Conservation (phyloP, 75 land plant genomes). For the Isoetes taiwanensis region DNA sequence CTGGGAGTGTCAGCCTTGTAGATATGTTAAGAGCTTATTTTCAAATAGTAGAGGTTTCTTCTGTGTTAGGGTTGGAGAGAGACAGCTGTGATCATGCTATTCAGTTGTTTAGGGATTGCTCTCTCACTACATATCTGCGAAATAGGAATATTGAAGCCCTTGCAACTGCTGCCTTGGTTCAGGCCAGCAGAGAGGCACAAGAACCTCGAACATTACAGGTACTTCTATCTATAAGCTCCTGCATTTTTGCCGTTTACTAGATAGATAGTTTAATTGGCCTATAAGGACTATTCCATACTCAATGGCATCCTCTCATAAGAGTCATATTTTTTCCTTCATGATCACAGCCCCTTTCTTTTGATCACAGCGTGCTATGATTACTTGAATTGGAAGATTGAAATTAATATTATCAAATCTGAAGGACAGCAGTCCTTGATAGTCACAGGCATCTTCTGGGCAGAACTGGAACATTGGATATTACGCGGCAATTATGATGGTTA, state of each 20-base stretch:
- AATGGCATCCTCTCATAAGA: neutral
- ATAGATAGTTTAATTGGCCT: too few species aligned
- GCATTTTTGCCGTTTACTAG: neutral
- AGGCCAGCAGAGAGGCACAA: slow-evolving; percentile 78
- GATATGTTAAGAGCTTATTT: slow-evolving; percentile 72
- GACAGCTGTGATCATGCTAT: slow-evolving; percentile 72
- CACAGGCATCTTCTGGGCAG: too few species aligned
- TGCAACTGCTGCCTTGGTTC: slow-evolving; percentile 80
- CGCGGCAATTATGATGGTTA: too few species aligned
- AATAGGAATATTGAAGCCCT: slow-evolving; percentile 79
- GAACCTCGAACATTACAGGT: slow-evolving; percentile 86
- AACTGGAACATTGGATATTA: too few species aligned
- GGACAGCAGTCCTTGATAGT: too few species aligned
- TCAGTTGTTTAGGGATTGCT: slow-evolving; percentile 74
- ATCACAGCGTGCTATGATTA: neutral
- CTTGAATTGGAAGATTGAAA: neutral
- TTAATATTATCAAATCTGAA: too few species aligned
- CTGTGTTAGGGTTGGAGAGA: slow-evolving; percentile 49
- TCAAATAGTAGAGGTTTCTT: slow-evolving; percentile 76
- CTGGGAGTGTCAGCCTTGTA: slow-evolving; percentile 24
- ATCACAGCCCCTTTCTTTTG: neutral
- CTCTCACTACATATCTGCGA: slow-evolving; percentile 54
- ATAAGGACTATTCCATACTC: too few species aligned
- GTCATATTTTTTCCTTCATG: neutral
- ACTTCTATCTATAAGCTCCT: neutral